Evolutionary conservation across 345 rosid genomes (phyloP).

Genomic region (Rubroshorea leprosula): DNA sequence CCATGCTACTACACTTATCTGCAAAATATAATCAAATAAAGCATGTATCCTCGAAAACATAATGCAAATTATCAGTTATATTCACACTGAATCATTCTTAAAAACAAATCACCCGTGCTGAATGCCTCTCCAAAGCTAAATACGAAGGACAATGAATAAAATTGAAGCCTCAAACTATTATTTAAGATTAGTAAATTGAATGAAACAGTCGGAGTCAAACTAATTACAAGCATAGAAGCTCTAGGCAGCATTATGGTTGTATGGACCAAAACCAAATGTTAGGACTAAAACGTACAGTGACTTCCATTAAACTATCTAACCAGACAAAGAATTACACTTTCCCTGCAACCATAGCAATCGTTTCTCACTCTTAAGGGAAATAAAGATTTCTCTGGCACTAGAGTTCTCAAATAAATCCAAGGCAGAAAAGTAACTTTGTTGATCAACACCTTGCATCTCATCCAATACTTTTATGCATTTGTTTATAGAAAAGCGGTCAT

Average conservation of each 20-base stretch:
- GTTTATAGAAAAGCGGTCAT: conserved; percentile 72
- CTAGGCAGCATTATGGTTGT: conserved; percentile 3
- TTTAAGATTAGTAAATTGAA: conserved; percentile 11
- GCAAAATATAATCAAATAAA: conserved; percentile 33
- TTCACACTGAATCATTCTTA: neutral
- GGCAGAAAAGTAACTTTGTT: conserved; percentile 29
- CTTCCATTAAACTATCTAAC: conserved; percentile 16
- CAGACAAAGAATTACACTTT: conserved; percentile 41
- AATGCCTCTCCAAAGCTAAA: conserved; percentile 2
- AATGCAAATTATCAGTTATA: conserved; percentile 4
- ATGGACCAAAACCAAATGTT: neutral
- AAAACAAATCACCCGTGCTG: conserved; percentile 4
- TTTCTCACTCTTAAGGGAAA: conserved; percentile 67
- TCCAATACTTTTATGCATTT: conserved; percentile 76
- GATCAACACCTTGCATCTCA: conserved; percentile 24
- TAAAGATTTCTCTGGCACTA: conserved; percentile 57
- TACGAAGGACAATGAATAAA: neutral
- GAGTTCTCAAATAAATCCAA: conserved; percentile 78
- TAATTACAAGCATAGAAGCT: conserved; percentile 23
- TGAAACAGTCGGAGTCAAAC: conserved; percentile 17
- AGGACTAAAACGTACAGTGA: neutral
- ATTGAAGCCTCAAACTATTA: conserved; percentile 8
- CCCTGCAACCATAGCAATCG: conserved; percentile 67
- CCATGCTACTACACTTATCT: conserved; percentile 44
- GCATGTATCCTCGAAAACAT: conserved; percentile 11